Base-by-base conservation (phyloP, 2,329 filamentous ascomycete species). In the Metarhizium guizhouense region DNA sequence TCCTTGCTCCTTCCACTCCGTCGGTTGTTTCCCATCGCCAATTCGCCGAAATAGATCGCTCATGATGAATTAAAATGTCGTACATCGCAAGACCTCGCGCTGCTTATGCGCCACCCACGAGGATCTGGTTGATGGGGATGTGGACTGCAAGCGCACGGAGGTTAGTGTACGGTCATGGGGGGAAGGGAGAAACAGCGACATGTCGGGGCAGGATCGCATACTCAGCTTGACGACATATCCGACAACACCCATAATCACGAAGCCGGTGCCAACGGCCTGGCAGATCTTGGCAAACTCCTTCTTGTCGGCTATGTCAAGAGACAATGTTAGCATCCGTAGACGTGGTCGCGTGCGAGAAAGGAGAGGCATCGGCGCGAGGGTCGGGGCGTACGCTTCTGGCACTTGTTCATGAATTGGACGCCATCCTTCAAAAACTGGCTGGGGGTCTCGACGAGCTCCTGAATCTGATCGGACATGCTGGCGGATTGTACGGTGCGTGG, bases 181-280 rank as follows among this genome's bases (percentile, higher is more conserved):
- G 3, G 0, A 38, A 1, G 4, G n/a, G 18, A n/a, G 47, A 34
- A 11, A 34, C 6, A 7, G 32, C 32, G 32, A 34, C 32, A 34
- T 1, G 6, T 11, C 1, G 6, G 30, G 20, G 16, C n/a, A 29
- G 52, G 32, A 18, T 7, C 11, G 61, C 79, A 52, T 75, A 85
- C 82, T 84, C 66, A 87, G 77, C 78, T 87, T 87, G 67, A 87
- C 83, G 59, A 87, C 71, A 72, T 86, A 87, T 60, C 84, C 84
- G 56, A 87, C 84, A 51, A 82, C 81, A 59, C 84, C 84, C 84
- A 86, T 87, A 70, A 87, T 79, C 60, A 87, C 70, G 73, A 87
- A 87, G 57, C 85, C 85, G 60, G 86, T 79, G 57, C 84, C 85
- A 59, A 87, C 84, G 58, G 84, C 84, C 72, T 78, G 76, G 67